Conservation (phyloP, 108 stramenopile genomes). For the Nannochloropsis granulata region DNA sequence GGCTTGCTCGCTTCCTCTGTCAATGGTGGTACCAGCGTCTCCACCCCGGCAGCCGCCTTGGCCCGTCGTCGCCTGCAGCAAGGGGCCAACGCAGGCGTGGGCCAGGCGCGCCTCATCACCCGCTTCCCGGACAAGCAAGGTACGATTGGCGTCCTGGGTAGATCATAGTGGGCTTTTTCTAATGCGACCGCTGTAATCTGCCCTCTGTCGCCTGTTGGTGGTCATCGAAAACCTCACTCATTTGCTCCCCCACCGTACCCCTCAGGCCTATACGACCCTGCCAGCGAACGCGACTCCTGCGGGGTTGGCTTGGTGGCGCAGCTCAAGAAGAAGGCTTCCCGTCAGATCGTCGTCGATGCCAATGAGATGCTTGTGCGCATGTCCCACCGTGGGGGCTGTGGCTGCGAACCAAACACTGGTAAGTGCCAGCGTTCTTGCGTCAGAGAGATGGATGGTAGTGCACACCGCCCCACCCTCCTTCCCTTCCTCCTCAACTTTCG, state of each 20-base stretch:
- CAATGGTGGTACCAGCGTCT: not conserved
- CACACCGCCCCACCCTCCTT: too few species aligned
- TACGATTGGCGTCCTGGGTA: not conserved
- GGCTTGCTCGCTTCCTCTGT: conserved; percentile 4
- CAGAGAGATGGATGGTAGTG: too few species aligned
- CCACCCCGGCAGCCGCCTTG: not conserved
- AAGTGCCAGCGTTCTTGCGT: conserved; percentile 32
- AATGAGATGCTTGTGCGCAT: conserved; percentile 95
- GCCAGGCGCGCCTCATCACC: not conserved
- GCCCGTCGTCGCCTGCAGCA: not conserved
- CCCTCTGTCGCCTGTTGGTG: not conserved
- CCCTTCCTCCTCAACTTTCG: too few species aligned
- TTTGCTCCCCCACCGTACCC: not conserved
- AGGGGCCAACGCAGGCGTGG: not conserved
- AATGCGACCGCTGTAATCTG: not conserved
- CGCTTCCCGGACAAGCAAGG: not conserved
- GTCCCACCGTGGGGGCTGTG: conserved; percentile 73
- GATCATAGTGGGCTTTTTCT: not conserved
- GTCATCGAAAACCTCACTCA: not conserved
- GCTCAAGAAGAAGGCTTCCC: conserved; percentile 48
- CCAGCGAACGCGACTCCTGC: conserved; percentile 82
- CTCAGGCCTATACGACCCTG: conserved; percentile 38
- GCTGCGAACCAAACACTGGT: conserved; percentile 54
- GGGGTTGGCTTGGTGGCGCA: conserved; percentile 86
- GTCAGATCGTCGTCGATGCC: conserved; percentile 76